Percentiles rank a stretch among this genome's conserved stretches.
Conservation (phyloP, 768 basidiomycete genomes). For the Lanmaoa rubissima region DNA sequence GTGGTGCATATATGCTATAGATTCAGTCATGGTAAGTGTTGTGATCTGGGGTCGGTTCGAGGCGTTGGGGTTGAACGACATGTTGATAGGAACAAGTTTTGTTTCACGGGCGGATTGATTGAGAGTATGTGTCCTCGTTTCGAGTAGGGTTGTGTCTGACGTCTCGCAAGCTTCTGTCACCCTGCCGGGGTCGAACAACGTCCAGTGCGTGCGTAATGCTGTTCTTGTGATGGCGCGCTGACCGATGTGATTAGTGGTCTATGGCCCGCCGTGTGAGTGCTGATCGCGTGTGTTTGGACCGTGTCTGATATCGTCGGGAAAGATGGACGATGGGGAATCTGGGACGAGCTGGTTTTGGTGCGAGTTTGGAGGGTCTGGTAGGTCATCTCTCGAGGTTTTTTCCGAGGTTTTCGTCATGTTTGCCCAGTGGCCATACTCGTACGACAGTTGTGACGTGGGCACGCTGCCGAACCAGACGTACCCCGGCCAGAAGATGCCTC, state of each 20-base stretch:
- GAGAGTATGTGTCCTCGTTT: constrained; percentile 35
- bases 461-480: constrained; percentile 74
- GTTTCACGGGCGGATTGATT: constrained; percentile 77
- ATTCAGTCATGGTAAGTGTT: constrained; percentile 30
- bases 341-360: constrained; percentile 53
- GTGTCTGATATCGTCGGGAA: constrained; percentile 10
- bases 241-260: constrained; percentile 34
- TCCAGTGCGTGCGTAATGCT: constrained; percentile 23
- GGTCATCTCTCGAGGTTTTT: constrained; percentile 22
- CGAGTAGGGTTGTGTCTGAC: background rate
- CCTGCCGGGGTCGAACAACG: constrained; percentile 42
- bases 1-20: constrained; percentile 16
- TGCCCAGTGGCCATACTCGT: constrained; percentile 50
- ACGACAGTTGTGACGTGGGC: constrained; percentile 71
- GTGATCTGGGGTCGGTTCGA: background rate
- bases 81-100: constrained; percentile 59
- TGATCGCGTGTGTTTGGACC: background rate
- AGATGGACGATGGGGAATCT: constrained; percentile 58
- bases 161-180: constrained; percentile 33
- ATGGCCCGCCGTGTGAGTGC: constrained; percentile 46
- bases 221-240: background rate
- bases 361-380: constrained; percentile 62
- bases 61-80: background rate
- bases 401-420: background rate
- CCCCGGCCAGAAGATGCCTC: constrained; percentile 42